phyloP scores from a whole-genome alignment of 2,329 filamentous ascomycete species.

The Sarocladiaceae sp. region DNA sequence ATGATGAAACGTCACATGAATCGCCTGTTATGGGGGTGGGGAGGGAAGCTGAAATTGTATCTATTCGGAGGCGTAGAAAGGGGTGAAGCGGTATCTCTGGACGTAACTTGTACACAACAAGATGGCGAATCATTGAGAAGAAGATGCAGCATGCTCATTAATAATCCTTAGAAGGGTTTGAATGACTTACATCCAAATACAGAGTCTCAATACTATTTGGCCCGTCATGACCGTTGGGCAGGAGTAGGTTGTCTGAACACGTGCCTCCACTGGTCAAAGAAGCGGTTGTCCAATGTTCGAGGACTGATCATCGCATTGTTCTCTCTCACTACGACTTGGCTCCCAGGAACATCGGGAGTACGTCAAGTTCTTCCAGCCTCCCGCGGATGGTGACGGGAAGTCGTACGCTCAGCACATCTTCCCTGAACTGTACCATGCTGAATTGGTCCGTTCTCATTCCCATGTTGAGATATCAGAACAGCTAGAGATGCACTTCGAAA shows the following conservation, averaged over 20 bases:
- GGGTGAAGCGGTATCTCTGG: too few species aligned
- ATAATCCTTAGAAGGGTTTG: too few species aligned
- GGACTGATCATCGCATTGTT: conserved; percentile 24
- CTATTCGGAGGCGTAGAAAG: not conserved
- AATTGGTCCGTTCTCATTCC: conserved; percentile 20
- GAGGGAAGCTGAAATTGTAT: not conserved
- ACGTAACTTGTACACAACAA: too few species aligned
- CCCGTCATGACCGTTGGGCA: too few species aligned
- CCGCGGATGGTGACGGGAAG: conserved; percentile 16
- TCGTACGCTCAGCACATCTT: conserved; percentile 20
- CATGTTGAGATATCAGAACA: conserved; percentile 18
- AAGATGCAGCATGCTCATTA: too few species aligned
- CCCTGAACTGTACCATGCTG: conserved; percentile 17
- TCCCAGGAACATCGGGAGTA: conserved; percentile 37
- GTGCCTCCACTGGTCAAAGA: conserved; percentile 15
- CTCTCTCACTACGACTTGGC: conserved; percentile 47
- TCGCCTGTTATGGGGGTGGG: not conserved
- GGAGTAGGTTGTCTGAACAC: not conserved
- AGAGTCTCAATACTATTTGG: too few species aligned
- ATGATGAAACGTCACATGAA: not conserved
- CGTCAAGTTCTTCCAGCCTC: conserved; percentile 24
- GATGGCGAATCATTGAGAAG: too few species aligned
- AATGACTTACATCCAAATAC: too few species aligned
- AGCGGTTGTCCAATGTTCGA: conserved; percentile 18
- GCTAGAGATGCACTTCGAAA: too few species aligned